phyloP scores from a whole-genome alignment of 192 early-diverging fungal species.

The Gryganskiella cystojenkinii region DNA sequence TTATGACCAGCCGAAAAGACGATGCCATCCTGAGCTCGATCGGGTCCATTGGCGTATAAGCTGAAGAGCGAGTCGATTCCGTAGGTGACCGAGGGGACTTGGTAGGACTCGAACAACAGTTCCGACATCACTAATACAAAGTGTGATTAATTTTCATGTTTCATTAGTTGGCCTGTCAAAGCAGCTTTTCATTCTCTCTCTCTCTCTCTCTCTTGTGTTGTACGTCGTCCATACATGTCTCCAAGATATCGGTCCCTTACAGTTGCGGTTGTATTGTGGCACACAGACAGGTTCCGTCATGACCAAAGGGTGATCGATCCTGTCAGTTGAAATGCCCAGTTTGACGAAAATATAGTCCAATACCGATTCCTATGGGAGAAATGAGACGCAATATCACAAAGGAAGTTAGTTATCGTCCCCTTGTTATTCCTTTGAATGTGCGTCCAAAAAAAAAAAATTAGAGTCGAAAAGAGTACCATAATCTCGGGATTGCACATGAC shows the following conservation, averaged over 20 bases:
- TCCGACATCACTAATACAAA: conserved; percentile 78
- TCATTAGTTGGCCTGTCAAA: no score
- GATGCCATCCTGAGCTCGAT: conserved; percentile 71
- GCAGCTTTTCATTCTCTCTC: no score
- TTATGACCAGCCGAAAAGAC: conserved; percentile 78
- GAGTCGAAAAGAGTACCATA: conserved; percentile 60
- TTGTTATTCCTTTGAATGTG: not conserved
- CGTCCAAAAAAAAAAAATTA: not conserved
- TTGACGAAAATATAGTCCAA: conserved; percentile 89
- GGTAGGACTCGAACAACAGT: conserved; percentile 89
- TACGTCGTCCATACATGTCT: no score
- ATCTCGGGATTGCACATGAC: conserved; percentile 79
- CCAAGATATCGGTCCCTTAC: conserved; percentile 51
- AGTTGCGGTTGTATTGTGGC: conserved; percentile 77
- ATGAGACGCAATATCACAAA: conserved; percentile 24
- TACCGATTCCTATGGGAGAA: conserved; percentile 75
- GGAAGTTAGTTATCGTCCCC: not conserved
- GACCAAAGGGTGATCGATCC: conserved; percentile 82
- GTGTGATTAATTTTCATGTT: not conserved
- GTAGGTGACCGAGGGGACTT: conserved; percentile 79
- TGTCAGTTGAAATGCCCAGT: conserved; percentile 77
- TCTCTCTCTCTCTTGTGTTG: no score
- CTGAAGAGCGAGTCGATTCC: conserved; percentile 92
- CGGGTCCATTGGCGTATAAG: conserved; percentile 75
- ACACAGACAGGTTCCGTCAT: conserved; percentile 90